These are phyloP conservation scores for Amanita polypyramis DNA, from an alignment of 768 basidiomycete genomes.

Conservation along the genomic window DNA sequence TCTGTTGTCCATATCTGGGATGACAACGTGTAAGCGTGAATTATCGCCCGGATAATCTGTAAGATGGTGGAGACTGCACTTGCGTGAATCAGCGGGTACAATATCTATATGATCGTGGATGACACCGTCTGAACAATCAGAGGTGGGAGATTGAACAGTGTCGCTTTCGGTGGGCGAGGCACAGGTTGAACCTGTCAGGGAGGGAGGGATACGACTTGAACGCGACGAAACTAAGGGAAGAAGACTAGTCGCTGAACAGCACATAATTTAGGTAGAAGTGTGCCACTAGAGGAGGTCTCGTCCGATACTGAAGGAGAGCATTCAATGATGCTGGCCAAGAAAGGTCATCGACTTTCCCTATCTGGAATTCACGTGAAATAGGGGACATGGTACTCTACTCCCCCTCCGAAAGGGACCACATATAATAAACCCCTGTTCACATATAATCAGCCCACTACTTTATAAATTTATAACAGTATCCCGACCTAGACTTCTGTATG, in stretches of 20 bases:
- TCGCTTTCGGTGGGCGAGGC: background rate
- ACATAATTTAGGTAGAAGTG: background rate
- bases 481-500: constrained; percentile 73
- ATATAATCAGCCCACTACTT: background rate
- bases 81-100: background rate
- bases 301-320: background rate
- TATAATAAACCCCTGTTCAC: constrained; percentile 63
- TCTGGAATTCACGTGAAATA: background rate
- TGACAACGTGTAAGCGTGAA: background rate
- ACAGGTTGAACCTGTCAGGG: background rate
- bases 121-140: background rate
- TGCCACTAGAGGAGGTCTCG: background rate
- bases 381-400: constrained; percentile 7
- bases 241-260: no score
- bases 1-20: background rate
- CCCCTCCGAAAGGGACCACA: constrained; percentile 69
- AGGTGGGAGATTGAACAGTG: background rate
- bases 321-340: background rate
- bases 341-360: background rate
- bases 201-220: background rate
- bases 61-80: background rate
- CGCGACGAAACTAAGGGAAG: background rate
- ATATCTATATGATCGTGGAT: background rate
- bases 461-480: constrained; percentile 4
- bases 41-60: no score